Evolutionary conservation across 306 rosid species (phyloP).

Genomic region (Cicer chorassanicum): DNA sequence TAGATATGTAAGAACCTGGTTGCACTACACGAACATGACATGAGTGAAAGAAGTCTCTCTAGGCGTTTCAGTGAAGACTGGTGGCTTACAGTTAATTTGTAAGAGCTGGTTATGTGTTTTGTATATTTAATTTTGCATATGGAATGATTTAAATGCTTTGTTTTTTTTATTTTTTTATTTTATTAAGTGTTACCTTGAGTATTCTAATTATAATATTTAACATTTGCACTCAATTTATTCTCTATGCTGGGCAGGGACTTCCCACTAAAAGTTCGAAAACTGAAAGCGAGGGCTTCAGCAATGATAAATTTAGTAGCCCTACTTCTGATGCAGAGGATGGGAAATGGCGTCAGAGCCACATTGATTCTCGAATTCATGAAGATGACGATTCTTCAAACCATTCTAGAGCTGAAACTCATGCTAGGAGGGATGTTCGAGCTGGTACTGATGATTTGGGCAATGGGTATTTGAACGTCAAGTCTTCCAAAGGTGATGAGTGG

Average conservation of each 20-base stretch:
- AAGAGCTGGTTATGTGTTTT: slow-evolving; percentile 87
- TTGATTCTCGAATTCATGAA: slow-evolving; percentile 32
- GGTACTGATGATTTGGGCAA: slow-evolving; percentile 47
- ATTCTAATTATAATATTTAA: slow-evolving; percentile 30
- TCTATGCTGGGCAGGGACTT: slow-evolving; percentile 46
- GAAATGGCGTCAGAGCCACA: slow-evolving; percentile 8
- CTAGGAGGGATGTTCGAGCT: slow-evolving; percentile 43
- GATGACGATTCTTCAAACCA: slow-evolving; percentile 49
- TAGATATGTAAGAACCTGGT: slow-evolving; percentile 87
- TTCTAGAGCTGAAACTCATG: slow-evolving; percentile 44
- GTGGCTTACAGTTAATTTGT: slow-evolving; percentile 94
- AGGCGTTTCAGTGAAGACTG: slow-evolving; percentile 97
- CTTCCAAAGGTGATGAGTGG: slow-evolving; percentile 52
- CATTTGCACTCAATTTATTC: slow-evolving; percentile 45
- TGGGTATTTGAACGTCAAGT: slow-evolving; percentile 52
- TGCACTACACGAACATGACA: slow-evolving; percentile 82
- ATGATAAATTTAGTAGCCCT: slow-evolving; percentile 43
- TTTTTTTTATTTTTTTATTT: neutral
- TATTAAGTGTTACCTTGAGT: slow-evolving; percentile 7
- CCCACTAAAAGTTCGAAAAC: slow-evolving; percentile 40
- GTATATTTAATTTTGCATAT: slow-evolving; percentile 48
- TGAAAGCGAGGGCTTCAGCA: slow-evolving; percentile 29
- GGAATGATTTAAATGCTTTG: slow-evolving; percentile 36
- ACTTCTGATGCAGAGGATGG: slow-evolving; percentile 44
- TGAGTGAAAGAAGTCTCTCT: slow-evolving; percentile 92